These are phyloP conservation scores for Phytophthora ohioensis DNA, from an alignment of 352 stramenopile genomes.

Conservation along the genomic window DNA sequence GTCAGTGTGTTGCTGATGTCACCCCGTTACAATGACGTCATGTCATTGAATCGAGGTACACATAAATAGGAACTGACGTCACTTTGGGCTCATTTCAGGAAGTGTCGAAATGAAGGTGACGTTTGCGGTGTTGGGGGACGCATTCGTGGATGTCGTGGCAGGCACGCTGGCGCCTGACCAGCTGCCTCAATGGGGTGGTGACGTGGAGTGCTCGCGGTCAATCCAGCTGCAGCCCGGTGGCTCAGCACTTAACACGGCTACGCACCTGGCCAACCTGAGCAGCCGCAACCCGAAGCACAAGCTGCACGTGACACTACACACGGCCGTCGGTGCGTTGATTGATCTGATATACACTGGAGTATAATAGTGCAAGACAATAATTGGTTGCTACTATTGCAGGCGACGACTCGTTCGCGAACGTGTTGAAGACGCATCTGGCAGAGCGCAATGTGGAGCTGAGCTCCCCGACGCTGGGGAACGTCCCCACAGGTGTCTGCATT, in stretches of 20 bases:
- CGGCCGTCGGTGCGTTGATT: constrained; percentile 51
- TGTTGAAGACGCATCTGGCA: constrained; percentile 59
- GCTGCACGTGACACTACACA: constrained; percentile 64
- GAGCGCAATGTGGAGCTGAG: constrained; percentile 48
- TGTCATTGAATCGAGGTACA: neutral
- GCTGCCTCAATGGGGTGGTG: constrained; percentile 81
- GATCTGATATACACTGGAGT: neutral
- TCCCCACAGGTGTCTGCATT: constrained; percentile 82
- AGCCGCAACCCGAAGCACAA: constrained; percentile 31
- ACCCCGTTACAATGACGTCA: no score
- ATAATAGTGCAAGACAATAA: neutral
- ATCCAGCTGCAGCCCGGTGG: constrained; percentile 84
- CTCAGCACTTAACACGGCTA: constrained; percentile 87
- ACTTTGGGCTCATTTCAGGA: neutral
- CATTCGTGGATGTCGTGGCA: constrained; percentile 84
- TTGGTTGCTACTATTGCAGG: constrained; percentile 33
- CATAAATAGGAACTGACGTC: neutral
- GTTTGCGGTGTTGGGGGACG: constrained; percentile 70
- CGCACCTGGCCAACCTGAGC: constrained; percentile 74
- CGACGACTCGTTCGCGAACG: constrained; percentile 51
- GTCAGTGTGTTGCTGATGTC: neutral
- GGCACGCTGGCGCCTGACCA: constrained; percentile 68
- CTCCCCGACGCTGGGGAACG: constrained; percentile 47
- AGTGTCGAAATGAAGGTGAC: constrained; percentile 40
- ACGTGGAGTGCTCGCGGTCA: constrained; percentile 70